Percentiles rank a stretch among this genome's conserved stretches.
These are phyloP conservation scores for Rubus idaeus DNA, from an alignment of 306 rosid genomes.

Conservation along the genomic window DNA sequence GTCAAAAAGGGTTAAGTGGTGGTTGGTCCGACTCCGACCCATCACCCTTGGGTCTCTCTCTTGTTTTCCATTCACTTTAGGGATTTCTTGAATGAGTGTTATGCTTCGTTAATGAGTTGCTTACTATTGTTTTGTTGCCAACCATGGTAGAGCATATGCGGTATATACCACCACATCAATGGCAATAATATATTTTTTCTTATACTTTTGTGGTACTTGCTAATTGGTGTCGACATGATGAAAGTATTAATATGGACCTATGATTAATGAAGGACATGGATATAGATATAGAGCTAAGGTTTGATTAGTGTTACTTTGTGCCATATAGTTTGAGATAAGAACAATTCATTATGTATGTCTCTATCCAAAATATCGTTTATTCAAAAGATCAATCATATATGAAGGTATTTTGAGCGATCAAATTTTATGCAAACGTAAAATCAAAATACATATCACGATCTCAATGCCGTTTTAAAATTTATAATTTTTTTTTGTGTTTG, in stretches of 20 bases:
- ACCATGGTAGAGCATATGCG: not conserved
- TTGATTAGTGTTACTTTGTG: no score
- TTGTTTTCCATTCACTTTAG: not conserved
- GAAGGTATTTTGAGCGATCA: no score
- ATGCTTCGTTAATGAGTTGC: not conserved
- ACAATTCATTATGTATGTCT: not conserved
- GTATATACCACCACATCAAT: not conserved
- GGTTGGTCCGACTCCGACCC: not conserved
- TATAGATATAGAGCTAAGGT: not conserved
- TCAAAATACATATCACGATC: no score
- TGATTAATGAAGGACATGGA: not conserved
- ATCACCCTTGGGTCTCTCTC: no score
- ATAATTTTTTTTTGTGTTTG: no score
- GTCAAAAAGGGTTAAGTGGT: not conserved
- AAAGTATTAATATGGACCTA: not conserved
- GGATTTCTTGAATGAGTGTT: not conserved
- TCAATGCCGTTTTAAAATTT: no score
- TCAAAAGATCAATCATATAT: not conserved
- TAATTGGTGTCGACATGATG: not conserved
- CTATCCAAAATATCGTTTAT: not conserved
- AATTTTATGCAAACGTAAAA: no score
- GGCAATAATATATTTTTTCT: not conserved
- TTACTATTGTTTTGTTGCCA: not conserved
- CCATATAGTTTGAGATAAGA: no score
- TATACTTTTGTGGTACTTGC: not conserved